A percentile compares a stretch with the other conserved stretches of the same genome.
These are phyloP conservation scores for Neonectria ditissima DNA, from an alignment of 2,329 filamentous ascomycete species.

Conservation along the genomic window DNA sequence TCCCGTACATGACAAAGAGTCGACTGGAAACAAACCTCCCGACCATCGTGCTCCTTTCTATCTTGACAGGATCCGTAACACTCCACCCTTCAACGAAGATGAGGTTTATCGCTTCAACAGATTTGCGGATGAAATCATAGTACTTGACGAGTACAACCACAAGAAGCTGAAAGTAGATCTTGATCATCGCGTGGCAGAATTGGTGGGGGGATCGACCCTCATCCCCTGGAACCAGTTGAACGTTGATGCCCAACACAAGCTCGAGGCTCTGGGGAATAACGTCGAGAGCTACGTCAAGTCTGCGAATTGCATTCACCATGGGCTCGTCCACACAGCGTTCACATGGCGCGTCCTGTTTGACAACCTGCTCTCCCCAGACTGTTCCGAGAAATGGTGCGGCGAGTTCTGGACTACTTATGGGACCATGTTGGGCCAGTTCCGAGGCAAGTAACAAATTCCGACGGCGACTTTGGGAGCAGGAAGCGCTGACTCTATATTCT, in stretches of 20 bases:
- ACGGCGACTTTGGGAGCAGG: background rate
- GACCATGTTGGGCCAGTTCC: conserved; percentile 7
- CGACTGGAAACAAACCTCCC: no score
- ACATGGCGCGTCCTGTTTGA: conserved; percentile 6
- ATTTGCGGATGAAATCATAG: no score
- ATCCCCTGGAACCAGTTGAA: conserved; percentile 7
- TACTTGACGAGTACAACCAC: no score
- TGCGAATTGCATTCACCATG: no score
- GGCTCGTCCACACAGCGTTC: no score
- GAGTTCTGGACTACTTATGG: conserved; percentile 3
- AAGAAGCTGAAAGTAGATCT: background rate
- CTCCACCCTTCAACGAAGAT: no score
- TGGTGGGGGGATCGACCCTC: background rate
- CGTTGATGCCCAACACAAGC: conserved; percentile 7
- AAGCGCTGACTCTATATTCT: conserved; percentile 1
- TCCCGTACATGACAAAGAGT: no score
- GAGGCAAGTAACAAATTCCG: background rate
- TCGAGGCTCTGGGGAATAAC: conserved; percentile 8
- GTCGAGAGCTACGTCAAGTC: background rate
- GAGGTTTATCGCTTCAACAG: no score
- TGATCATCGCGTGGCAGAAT: background rate
- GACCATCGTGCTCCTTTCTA: no score
- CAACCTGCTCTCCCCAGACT: conserved; percentile 4
- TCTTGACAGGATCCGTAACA: no score
- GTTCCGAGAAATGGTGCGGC: conserved; percentile 8